Evolutionary conservation across 2,329 filamentous ascomycete species (phyloP).

Genomic region (Aspergillus sp.): DNA sequence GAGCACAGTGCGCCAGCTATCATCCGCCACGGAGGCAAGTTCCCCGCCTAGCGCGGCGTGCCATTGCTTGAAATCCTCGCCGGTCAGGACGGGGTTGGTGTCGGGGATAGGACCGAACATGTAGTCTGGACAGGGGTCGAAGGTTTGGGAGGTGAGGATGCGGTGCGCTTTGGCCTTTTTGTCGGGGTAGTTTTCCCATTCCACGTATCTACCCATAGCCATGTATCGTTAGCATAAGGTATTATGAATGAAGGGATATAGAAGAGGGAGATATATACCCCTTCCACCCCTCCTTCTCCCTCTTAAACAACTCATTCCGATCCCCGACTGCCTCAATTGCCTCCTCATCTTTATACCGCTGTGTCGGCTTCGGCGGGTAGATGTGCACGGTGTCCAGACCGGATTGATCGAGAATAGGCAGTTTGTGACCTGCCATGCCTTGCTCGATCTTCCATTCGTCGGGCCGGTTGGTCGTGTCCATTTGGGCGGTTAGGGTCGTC

Average conservation of each 20-base stretch:
- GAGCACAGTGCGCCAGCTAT: conserved; percentile 59
- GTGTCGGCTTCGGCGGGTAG: conserved; percentile 10
- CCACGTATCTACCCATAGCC: conserved; percentile 54
- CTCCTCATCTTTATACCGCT: conserved; percentile 30
- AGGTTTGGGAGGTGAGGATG: conserved; percentile 57
- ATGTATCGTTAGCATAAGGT: neutral
- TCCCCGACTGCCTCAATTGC: conserved; percentile 47
- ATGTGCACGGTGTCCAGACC: conserved; percentile 37
- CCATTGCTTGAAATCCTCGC: conserved; percentile 60
- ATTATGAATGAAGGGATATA: too few species aligned
- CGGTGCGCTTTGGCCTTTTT: conserved; percentile 63
- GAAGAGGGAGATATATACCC: conserved; percentile 32
- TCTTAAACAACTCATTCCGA: conserved; percentile 41
- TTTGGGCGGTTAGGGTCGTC: neutral
- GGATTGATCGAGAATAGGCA: conserved; percentile 53
- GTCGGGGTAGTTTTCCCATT: conserved; percentile 70
- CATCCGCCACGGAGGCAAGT: conserved; percentile 54
- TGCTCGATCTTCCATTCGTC: conserved; percentile 60
- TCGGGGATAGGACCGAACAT: conserved; percentile 57
- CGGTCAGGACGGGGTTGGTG: conserved; percentile 60
- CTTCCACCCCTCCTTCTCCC: conserved; percentile 51
- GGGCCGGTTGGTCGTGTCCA: conserved; percentile 53
- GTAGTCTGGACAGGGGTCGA: conserved; percentile 54
- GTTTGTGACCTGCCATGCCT: conserved; percentile 49
- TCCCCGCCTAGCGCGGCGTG: conserved; percentile 56